Evolutionary conservation across 108 stramenopile species (phyloP), one percentile per base, ranked within the genome.

Genomic region (Fragilaria crotonensis): DNA sequence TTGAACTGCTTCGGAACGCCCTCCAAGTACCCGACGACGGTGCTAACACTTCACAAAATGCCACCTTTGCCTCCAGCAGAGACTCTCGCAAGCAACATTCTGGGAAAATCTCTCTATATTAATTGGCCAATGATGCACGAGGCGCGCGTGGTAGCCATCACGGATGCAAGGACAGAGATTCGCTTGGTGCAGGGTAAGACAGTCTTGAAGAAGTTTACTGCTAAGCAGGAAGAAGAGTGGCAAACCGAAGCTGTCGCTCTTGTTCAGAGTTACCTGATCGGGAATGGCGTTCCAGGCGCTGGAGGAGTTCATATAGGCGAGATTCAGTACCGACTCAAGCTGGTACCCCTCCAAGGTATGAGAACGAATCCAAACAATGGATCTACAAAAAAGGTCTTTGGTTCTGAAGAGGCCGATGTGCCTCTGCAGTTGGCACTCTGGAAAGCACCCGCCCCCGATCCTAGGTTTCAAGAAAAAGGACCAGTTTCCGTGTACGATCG

Each of bases 121-220:
- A 96, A 96, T 73, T 98, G 96, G 95, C 97, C 97, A 3, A 94
- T 95, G 85, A 95, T 97, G 94, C 95, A 97, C 64, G 96, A 97
- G 78, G 95, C 89, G 5, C 90, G 84, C 64, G 87, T 96, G 27
- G 83, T 90, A 45, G 95, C 88, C 4, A 74, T 98, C 33, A 84
- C 86, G 9, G 89, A 95, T 73, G 63, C 61, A 9, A 68, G 45
- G 21, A 72, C 70, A 51, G 85, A 89, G 64, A 79, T 90, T 48
- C 71, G 81, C 3, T 45, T 83, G 30, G 41, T 64, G n/a, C 72
- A 84, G 22, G 55, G 62, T 9, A 79, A 80, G 61, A 64, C 66
- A 21, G 68, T 75, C 60, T 55, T 69, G 0, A 79, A 78, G 50
- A 72, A 67, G 25, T 56, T 48, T 32, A 73, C 60, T 45, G 59